Conservation (phyloP, 306 rosid genomes). For the Quercus variabilis region DNA sequence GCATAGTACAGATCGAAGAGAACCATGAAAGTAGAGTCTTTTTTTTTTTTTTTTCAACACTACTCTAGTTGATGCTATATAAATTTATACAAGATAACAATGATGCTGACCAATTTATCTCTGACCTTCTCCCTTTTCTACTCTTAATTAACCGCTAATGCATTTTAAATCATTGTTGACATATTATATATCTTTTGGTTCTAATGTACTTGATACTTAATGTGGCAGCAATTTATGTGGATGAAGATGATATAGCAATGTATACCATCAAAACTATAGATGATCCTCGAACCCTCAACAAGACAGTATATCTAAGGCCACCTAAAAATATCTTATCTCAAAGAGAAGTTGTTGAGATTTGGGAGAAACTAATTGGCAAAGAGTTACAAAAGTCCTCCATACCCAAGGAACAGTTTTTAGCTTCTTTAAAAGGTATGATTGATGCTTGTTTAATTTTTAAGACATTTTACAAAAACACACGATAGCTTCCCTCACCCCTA, state of each 20-base stretch:
- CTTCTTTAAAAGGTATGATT: constrained; percentile 41
- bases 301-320: constrained; percentile 63
- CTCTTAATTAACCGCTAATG: too few species aligned
- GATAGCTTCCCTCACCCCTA: too few species aligned
- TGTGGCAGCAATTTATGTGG: constrained; percentile 52
- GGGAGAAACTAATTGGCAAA: constrained; percentile 60
- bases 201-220: not conserved
- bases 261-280: constrained; percentile 59
- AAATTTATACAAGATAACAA: too few species aligned
- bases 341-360: constrained; percentile 55
- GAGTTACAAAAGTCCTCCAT: constrained; percentile 44
- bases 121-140: too few species aligned
- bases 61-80: too few species aligned
- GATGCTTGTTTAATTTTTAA: not conserved
- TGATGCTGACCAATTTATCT: too few species aligned
- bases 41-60: too few species aligned
- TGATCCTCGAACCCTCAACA: constrained; percentile 62
- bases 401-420: constrained; percentile 42
- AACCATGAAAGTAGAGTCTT: too few species aligned
- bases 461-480: too few species aligned
- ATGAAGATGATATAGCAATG: constrained; percentile 78
- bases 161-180: not conserved
- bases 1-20: not conserved
- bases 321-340: constrained; percentile 57
- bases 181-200: not conserved